These are phyloP conservation scores for Beauveria bassiana DNA, from an alignment of 2,329 filamentous ascomycete species.

Conservation along the genomic window DNA sequence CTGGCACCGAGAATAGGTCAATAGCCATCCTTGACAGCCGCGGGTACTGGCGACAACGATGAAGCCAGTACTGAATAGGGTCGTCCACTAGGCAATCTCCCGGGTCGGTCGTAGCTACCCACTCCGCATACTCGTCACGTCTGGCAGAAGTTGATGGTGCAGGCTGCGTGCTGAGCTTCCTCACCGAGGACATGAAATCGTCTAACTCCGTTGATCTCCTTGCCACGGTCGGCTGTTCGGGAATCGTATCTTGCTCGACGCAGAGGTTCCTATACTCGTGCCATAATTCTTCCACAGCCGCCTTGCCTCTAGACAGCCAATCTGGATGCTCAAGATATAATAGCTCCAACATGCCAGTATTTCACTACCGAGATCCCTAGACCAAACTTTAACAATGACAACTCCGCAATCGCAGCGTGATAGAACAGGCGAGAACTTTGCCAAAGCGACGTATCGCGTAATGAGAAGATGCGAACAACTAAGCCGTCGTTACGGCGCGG, in stretches of 20 bases:
- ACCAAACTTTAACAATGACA: too few relatives aligned
- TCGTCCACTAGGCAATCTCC: conserved; percentile 10
- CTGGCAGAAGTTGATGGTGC: neutral
- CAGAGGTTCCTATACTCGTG: neutral
- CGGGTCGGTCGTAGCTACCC: conserved; percentile 3
- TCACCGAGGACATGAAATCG: neutral
- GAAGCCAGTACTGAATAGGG: conserved; percentile 8
- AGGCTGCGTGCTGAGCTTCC: neutral
- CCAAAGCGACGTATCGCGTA: too few relatives aligned
- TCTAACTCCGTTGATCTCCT: neutral
- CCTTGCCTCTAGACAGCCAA: too few relatives aligned
- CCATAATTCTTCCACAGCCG: too few relatives aligned
- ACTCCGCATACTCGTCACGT: conserved; percentile 8
- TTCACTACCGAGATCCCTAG: too few relatives aligned
- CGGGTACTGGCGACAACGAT: conserved; percentile 7
- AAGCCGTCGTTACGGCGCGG: too few relatives aligned
- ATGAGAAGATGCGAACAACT: too few relatives aligned
- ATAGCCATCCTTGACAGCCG: conserved; percentile 10
- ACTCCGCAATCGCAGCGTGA: too few relatives aligned
- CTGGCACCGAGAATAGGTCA: conserved; percentile 9
- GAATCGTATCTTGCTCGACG: neutral
- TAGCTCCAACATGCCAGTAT: too few relatives aligned
- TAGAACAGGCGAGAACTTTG: too few relatives aligned
- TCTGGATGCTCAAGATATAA: too few relatives aligned
- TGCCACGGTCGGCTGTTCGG: neutral